Evolutionary conservation across 2,329 filamentous ascomycete genomes (phyloP).

Genomic region (Epichloe bromicola): DNA sequence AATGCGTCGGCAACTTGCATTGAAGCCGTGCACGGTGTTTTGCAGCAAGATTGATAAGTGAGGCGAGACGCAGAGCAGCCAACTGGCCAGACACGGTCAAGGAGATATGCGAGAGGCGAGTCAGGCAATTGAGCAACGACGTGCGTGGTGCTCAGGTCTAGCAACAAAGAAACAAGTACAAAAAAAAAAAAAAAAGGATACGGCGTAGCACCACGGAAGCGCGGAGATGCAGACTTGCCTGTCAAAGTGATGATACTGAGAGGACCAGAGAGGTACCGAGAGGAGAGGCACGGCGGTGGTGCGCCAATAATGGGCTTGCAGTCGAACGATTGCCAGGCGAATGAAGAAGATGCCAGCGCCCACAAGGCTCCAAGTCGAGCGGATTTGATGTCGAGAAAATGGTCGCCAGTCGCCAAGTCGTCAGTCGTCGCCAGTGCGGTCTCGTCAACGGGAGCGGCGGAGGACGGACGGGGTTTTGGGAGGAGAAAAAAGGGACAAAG

Average conservation of each 20-base stretch:
- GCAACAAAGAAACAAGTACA: neutral
- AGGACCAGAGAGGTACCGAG: neutral
- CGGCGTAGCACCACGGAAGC: neutral
- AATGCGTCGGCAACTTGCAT: neutral
- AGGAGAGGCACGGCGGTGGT: neutral
- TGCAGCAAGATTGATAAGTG: neutral
- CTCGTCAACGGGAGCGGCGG: neutral
- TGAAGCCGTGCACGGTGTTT: neutral
- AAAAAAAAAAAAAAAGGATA: neutral
- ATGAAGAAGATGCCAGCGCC: neutral
- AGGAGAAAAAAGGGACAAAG: neutral
- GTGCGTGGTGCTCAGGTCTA: neutral
- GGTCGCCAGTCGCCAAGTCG: neutral
- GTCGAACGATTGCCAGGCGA: neutral
- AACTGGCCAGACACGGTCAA: neutral
- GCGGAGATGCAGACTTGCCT: neutral
- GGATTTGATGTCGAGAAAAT: neutral
- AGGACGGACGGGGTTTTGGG: neutral
- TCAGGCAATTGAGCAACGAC: neutral
- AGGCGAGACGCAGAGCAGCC: neutral
- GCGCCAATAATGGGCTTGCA: neutral
- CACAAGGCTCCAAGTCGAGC: neutral
- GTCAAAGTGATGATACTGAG: neutral
- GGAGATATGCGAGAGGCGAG: neutral
- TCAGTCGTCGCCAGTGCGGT: no score